Evolutionary conservation across 2,329 filamentous ascomycete species (phyloP), one percentile per base, ranked within the genome.

Genomic region (Pyricularia sp.): DNA sequence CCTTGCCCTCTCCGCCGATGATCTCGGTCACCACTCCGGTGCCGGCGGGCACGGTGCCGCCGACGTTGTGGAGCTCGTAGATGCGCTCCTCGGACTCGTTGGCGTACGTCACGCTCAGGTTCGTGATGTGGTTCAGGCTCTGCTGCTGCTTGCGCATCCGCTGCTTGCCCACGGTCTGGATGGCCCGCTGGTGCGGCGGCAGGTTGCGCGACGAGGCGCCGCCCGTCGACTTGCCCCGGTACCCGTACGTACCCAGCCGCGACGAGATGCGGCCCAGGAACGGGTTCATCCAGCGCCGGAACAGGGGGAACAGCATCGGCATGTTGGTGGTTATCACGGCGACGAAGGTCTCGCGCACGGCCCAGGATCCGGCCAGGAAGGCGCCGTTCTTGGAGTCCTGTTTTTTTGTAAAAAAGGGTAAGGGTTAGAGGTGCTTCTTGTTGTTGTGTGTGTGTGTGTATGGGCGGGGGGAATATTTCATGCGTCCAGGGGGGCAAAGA

Each of bases 151-250:
- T 28, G 23, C 59, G 59, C 25, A 63, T 28, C 26, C 59, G 59
- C 59, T 63, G 84, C 69, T 90, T 85, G 71, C 94, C 90, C 71
- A 97, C 85, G 66, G 95, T 82, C 73, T 92, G 90, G 63, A 97
- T 81, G 61, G 86, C 85, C 65, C 81, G 85, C 2, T 90, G 91
- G 67, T 83, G 81, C 33, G 88, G 79, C 17, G 75, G 74, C 26
- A 72, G 73, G 72, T 85, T 84, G 65, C 82, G 81, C 86, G 59
- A 26, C 23, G 23, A 26, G 4, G 11, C 59, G 1, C 59, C 59
- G 1, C 59, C 23, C 25, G 59, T 28, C 59, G 59, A 63, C 12
- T 63, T 63, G 25, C 26, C 26, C 9, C 25, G n/a, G 59, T 63
- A 63, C 12, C 59, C 25, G 59, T 28, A 28, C 58, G 58, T 26